Evolutionary conservation across 306 rosid species (phyloP).

Genomic region (Carpinus fangiana): DNA sequence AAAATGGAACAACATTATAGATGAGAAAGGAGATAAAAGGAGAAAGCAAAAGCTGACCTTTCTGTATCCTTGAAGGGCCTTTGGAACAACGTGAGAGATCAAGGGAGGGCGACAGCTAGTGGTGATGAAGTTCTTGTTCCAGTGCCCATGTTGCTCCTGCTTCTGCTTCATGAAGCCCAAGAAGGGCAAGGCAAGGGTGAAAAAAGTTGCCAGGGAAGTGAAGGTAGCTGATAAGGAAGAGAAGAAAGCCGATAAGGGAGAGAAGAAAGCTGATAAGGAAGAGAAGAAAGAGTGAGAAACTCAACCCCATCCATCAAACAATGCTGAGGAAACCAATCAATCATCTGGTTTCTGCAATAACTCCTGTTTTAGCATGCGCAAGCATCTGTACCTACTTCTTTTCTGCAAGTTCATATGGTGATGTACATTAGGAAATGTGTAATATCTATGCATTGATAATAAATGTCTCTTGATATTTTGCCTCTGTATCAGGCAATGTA

Average conservation of each 20-base stretch:
- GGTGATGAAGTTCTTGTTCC: conserved; percentile 60
- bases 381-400: neutral
- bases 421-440: neutral
- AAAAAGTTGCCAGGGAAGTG: conserved; percentile 33
- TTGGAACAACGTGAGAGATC: conserved; percentile 9
- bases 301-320: conserved; percentile 8
- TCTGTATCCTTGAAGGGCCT: neutral
- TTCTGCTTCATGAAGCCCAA: conserved; percentile 81
- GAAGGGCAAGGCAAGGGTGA: conserved; percentile 45
- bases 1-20: neutral
- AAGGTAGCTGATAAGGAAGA: conserved; percentile 35
- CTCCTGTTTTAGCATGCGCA: conserved; percentile 7
- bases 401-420: neutral
- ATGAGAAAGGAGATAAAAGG: conserved; percentile 24
- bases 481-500: too few relatives aligned
- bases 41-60: neutral
- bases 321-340: neutral
- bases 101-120: conserved; percentile 5
- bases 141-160: conserved; percentile 66
- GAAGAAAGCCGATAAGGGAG: too few relatives aligned
- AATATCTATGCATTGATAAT: neutral
- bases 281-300: conserved; percentile 48
- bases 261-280: conserved; percentile 33
- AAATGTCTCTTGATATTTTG: too few relatives aligned
- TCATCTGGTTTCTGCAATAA: conserved; percentile 4